Evolutionary conservation across 176 grass and related monocot species (phyloP).

Genomic region (Carex parvula): DNA sequence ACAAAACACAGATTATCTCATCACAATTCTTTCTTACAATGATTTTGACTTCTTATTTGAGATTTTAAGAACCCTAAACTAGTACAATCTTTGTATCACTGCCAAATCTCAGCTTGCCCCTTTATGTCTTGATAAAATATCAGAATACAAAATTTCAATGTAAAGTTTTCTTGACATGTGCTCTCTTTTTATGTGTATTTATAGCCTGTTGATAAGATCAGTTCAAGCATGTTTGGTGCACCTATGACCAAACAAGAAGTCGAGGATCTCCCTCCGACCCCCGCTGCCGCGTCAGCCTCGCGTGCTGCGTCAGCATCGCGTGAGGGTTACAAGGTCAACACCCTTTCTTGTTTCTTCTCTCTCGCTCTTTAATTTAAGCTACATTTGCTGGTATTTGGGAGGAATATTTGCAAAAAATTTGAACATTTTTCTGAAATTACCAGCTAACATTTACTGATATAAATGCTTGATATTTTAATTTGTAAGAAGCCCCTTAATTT

Average conservation of each 20-base stretch:
- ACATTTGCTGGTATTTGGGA: neutral
- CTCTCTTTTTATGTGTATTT: neutral
- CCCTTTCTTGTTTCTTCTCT: neutral
- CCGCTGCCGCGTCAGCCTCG: slow-evolving; percentile 34
- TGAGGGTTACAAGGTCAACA: slow-evolving; percentile 50
- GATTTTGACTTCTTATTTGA: neutral
- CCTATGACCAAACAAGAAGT: slow-evolving; percentile 68
- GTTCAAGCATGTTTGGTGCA: slow-evolving; percentile 77
- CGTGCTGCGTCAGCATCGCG: slow-evolving; percentile 39
- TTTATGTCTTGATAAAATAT: neutral
- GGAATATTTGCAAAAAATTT: neutral
- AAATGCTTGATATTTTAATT: neutral
- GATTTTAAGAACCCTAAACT: neutral
- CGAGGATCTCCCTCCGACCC: slow-evolving; percentile 21
- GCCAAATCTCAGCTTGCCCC: neutral
- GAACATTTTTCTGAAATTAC: neutral
- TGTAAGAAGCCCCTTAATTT: neutral
- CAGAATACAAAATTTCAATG: neutral
- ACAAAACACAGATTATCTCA: neutral
- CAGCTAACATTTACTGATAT: neutral
- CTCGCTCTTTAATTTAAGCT: neutral
- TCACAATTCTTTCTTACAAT: neutral
- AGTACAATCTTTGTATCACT: neutral
- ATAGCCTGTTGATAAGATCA: slow-evolving; percentile 68
- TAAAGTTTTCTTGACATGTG: neutral